Evolutionary conservation across 768 basidiomycete species (phyloP), one percentile per base, ranked within the genome.

Genomic region (Chiua virens): DNA sequence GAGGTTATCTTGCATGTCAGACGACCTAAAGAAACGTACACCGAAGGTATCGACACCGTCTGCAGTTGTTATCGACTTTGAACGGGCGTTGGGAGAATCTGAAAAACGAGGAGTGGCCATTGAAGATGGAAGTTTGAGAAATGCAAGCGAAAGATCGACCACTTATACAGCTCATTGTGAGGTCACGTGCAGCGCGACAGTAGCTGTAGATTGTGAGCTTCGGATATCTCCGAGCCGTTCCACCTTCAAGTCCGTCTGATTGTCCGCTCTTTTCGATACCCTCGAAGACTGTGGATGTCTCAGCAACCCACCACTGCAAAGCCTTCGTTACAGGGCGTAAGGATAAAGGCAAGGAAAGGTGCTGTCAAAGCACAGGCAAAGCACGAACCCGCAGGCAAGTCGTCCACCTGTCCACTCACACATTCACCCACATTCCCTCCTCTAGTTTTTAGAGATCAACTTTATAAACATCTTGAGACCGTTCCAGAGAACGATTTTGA

Each of bases 261-360:
- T n/a, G n/a, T n/a, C 34, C 62, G 43, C 65, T 36, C 40, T 66
- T 64, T 63, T 64, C 58, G 65, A 66, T 61, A 55, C 40, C 47
- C 64, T 73, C 71, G 72, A 67, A 73, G 73, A 78, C 75, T 78
- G 86, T 91, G 89, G 75, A 92, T 92, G 89, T 92, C 89, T 91
- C 85, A 86, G 82, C 89, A 87, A 89, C 71, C 85, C 75, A 71
- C 83, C 68, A 78, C 82, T 74, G 69, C 82, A 74, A 91, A 89
- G 82, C 89, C 89, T 87, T 88, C 88, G 79, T 80, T 92, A 72
- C 86, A 87, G 81, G 89, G 89, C 75, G 91, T 93, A 73, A 80
- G 87, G 80, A 92, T 93, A 66, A 93, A 87, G 83, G 89, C 89
- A 68, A 85, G 92, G 75, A 93, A 93, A 76, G 86, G 91, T 62